Percentiles rank a stretch among this genome's conserved stretches.
Conservation (phyloP, 2,329 filamentous ascomycete genomes). For the Diaporthe velutina region DNA sequence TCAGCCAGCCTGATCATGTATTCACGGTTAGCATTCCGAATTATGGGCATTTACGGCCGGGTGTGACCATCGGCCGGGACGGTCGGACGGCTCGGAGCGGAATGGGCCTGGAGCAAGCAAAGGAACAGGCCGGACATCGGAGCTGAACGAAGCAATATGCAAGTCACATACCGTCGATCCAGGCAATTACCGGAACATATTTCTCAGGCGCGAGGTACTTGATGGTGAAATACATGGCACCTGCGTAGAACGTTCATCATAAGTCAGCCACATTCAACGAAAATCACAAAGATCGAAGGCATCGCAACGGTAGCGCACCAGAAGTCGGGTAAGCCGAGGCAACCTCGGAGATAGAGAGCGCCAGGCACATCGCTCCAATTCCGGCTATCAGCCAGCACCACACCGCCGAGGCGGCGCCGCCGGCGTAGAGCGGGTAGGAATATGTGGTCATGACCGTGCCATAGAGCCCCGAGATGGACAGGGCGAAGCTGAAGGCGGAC, state of each 20-base stretch:
- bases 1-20: slow-evolving; percentile 56
- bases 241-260: slow-evolving; percentile 45
- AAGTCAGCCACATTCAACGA: not conserved
- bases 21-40: slow-evolving; percentile 11
- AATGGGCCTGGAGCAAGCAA: not conserved
- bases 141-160: not conserved
- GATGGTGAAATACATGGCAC: slow-evolving; percentile 65
- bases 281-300: not conserved
- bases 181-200: slow-evolving; percentile 63
- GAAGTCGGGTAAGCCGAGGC: slow-evolving; percentile 70
- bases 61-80: too few species aligned
- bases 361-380: slow-evolving; percentile 68
- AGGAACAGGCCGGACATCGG: not conserved
- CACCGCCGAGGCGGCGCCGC: slow-evolving; percentile 65
- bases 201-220: slow-evolving; percentile 63
- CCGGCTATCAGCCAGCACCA: slow-evolving; percentile 72
- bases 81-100: too few species aligned
- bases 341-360: slow-evolving; percentile 66
- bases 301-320: slow-evolving; percentile 51
- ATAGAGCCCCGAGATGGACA: slow-evolving; percentile 68
- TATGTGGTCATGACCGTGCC: slow-evolving; percentile 69
- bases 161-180: slow-evolving; percentile 53
- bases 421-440: slow-evolving; percentile 64
- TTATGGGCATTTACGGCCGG: too few species aligned
- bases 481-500: slow-evolving; percentile 70